Evolutionary conservation across 805 yeast genomes (phyloP), one percentile per base, ranked within the genome.

Genomic region (Candida jianshihensis): DNA sequence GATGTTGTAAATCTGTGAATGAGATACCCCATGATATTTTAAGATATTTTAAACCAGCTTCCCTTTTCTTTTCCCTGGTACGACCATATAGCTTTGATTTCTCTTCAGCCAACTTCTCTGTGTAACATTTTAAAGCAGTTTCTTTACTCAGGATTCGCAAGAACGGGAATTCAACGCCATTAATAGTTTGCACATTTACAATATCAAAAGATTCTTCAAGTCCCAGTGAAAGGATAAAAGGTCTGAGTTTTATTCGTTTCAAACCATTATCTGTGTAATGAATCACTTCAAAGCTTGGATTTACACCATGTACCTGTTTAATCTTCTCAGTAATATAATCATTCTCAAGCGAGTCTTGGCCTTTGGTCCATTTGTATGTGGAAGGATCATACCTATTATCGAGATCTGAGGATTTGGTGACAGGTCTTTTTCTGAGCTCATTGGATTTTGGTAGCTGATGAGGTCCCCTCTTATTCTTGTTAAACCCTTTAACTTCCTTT

Each of bases 1-100:
- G 83, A 26, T 68, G 66, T 19, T 49, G 52, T 38, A 77, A 56
- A 53, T 77, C 83, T 29, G 68, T 66, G 24, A 59, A 53, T n/a
- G 70, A 67, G 16, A 76, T 76, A 32, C 70, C 67, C 82, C 82
- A 77, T 10, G 76, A 66, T 4, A 77, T 52, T 30, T 68, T 67
- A 24, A 77, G 56, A 22, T 66, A 56, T 44, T 76, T 76, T n/a
- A 64, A 42, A 22, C 64, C 63, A 0, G 46, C 39, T 13, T 57
- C 63, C 38, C 56, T 45, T 26, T 41, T 49, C 37, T 46, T 51
- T 22, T 43, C 56, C 18, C 29, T 41, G 1, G 55, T 53, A 30
- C 57, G 42, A n/a, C 57, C 56, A 34, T 31, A 53, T 16, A 44
- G 9, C 30, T 42, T 49, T 6, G 47, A 33, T 17, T 47, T 30